Evolutionary conservation across 768 basidiomycete genomes (phyloP).

Genomic region (Austroboletus eburneus): DNA sequence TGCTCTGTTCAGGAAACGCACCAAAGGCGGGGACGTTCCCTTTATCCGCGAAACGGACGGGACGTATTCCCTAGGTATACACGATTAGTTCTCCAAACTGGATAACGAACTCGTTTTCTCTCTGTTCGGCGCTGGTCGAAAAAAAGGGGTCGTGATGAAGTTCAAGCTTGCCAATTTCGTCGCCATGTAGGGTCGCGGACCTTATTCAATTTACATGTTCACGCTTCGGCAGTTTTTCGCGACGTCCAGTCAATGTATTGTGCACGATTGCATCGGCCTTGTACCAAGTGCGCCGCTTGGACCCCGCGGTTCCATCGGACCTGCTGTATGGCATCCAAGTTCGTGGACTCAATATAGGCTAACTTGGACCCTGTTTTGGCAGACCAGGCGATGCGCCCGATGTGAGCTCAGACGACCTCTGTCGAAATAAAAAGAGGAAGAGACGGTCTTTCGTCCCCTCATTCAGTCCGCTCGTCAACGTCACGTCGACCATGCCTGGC

Average conservation of each 20-base stretch:
- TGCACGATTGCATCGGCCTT: conserved; percentile 23
- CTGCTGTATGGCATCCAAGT: neutral
- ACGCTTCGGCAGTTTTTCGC: neutral
- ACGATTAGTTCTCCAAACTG: too few species aligned
- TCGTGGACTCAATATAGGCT: neutral
- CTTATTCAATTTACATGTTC: neutral
- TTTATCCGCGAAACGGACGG: neutral
- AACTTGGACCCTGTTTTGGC: neutral
- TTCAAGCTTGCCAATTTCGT: neutral
- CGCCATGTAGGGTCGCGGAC: conserved; percentile 1
- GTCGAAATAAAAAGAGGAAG: conserved; percentile 1
- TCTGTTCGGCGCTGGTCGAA: too few species aligned
- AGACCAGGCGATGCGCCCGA: neutral
- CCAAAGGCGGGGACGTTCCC: neutral
- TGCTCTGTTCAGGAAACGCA: conserved; percentile 7
- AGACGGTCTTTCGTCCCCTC: neutral
- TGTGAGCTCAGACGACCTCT: too few species aligned
- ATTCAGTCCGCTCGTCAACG: neutral
- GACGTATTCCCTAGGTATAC: too few species aligned
- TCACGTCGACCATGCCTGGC: conserved; percentile 7
- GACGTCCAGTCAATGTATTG: neutral
- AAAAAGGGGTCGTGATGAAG: too few species aligned
- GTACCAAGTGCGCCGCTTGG: neutral
- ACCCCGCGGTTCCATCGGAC: conserved; percentile 24
- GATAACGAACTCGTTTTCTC: too few species aligned